phyloP scores from a whole-genome alignment of 2,329 filamentous ascomycete species.

The Arthroderma sp. region DNA sequence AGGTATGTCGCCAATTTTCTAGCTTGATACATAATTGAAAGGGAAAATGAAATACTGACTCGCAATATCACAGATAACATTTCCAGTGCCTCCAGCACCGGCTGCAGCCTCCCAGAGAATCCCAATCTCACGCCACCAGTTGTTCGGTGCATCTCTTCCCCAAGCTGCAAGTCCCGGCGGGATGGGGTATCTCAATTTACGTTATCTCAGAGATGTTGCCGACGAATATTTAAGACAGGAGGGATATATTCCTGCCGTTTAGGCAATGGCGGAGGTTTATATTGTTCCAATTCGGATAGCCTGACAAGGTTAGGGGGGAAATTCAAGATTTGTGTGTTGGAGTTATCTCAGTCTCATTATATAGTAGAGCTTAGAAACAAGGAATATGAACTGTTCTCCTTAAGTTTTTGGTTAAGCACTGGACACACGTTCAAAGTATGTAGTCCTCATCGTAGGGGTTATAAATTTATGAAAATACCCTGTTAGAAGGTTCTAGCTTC shows the following conservation, averaged over 20 bases:
- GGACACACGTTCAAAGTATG: too few relatives aligned
- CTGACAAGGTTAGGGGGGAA: too few relatives aligned
- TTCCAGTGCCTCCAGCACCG: not conserved
- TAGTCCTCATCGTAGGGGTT: too few relatives aligned
- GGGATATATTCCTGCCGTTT: not conserved
- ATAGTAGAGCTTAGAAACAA: too few relatives aligned
- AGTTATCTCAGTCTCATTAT: too few relatives aligned
- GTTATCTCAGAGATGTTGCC: constrained; percentile 1
- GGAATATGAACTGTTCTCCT: too few relatives aligned
- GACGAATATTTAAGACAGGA: not conserved
- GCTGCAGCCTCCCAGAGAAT: constrained; percentile 2
- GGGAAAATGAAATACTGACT: constrained; percentile 1
- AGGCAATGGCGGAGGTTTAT: too few relatives aligned
- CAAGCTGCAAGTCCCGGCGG: not conserved
- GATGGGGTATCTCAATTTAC: not conserved
- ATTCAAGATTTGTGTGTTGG: too few relatives aligned
- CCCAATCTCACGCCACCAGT: constrained; percentile 1
- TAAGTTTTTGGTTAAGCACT: too few relatives aligned
- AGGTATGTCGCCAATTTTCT: not conserved
- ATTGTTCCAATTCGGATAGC: too few relatives aligned
- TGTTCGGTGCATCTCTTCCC: constrained; percentile 3
- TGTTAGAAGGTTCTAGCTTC: too few relatives aligned
- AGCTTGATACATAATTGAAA: not conserved
- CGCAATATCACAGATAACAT: constrained; percentile 1
- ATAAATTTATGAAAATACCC: too few relatives aligned